Conservation (phyloP, 2,329 filamentous ascomycete genomes). For the Alternaria ventricosa region DNA sequence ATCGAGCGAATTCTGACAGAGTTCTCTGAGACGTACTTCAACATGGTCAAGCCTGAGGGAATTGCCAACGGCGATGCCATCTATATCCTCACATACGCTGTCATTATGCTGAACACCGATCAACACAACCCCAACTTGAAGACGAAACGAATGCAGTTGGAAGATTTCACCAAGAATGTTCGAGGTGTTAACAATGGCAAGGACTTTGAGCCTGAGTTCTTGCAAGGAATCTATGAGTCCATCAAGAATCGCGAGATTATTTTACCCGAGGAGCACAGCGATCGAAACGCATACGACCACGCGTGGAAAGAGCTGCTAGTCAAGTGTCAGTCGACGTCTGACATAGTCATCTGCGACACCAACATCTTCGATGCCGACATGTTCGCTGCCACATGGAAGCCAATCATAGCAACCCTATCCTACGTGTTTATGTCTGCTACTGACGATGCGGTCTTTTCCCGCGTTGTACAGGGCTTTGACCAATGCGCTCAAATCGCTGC, state of each 20-base stretch:
- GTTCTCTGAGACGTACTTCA: conserved; percentile 86
- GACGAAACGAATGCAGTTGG: conserved; percentile 81
- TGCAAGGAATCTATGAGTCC: conserved; percentile 86
- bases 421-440: conserved; percentile 99
- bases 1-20: conserved; percentile 91
- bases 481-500: conserved; percentile 94
- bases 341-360: conserved; percentile 80
- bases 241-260: conserved; percentile 96
- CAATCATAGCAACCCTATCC: conserved; percentile 90
- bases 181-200: conserved; percentile 85
- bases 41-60: conserved; percentile 71
- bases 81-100: conserved; percentile 91
- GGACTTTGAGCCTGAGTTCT: conserved; percentile 83
- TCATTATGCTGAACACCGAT: conserved; percentile 97
- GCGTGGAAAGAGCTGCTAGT: conserved; percentile 94
- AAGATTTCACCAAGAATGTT: conserved; percentile 87
- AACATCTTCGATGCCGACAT: conserved; percentile 98
- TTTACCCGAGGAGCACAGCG: conserved; percentile 94
- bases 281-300: conserved; percentile 94
- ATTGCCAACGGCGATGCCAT: conserved; percentile 87
- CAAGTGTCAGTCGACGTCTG: conserved; percentile 79
- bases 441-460: conserved; percentile 92
- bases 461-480: conserved; percentile 92
- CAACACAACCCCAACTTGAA: conserved; percentile 93
- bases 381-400: conserved; percentile 95